Evolutionary conservation across 441 rosid species (phyloP).

Genomic region (Syzygium malaccense): DNA sequence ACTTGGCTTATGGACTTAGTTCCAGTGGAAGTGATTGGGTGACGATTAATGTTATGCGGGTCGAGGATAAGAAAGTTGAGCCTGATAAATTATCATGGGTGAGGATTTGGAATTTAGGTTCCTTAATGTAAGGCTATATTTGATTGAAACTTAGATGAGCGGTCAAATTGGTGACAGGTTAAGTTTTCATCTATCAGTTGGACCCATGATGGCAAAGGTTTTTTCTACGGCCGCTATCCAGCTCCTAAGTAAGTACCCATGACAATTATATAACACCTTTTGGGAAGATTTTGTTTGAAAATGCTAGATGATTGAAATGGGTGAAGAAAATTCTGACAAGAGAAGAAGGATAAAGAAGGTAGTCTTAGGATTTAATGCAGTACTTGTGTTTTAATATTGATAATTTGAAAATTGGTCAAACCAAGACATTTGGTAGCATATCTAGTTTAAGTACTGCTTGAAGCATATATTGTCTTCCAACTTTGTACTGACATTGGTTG

Average conservation of each 20-base stretch:
- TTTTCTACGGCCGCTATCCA: conserved; percentile 93
- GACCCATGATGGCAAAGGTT: conserved; percentile 85
- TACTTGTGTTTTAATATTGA: not conserved
- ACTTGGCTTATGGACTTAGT: conserved; percentile 80
- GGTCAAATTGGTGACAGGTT: conserved; percentile 33
- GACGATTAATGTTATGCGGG: conserved; percentile 61
- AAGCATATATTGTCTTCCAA: not conserved
- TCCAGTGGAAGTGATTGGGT: conserved; percentile 96
- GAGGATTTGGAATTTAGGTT: conserved; percentile 18
- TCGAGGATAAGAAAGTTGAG: conserved; percentile 60
- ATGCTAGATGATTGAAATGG: not conserved
- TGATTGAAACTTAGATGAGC: not conserved
- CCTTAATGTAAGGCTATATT: not conserved
- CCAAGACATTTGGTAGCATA: not conserved
- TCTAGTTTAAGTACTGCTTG: not conserved
- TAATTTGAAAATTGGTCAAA: not conserved
- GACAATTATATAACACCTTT: not conserved
- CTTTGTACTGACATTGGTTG: not conserved
- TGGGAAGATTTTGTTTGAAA: not conserved
- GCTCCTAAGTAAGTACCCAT: conserved; percentile 60
- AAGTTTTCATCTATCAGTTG: conserved; percentile 74
- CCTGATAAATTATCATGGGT: conserved; percentile 83
- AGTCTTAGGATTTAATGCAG: not conserved
- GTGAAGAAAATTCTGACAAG: not conserved
- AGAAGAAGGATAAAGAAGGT: not conserved